A percentile compares a stretch with the other conserved stretches of the same genome.
These are phyloP conservation scores for Clonostachys rhizophaga DNA, from an alignment of 2,329 filamentous ascomycete genomes.

Conservation along the genomic window DNA sequence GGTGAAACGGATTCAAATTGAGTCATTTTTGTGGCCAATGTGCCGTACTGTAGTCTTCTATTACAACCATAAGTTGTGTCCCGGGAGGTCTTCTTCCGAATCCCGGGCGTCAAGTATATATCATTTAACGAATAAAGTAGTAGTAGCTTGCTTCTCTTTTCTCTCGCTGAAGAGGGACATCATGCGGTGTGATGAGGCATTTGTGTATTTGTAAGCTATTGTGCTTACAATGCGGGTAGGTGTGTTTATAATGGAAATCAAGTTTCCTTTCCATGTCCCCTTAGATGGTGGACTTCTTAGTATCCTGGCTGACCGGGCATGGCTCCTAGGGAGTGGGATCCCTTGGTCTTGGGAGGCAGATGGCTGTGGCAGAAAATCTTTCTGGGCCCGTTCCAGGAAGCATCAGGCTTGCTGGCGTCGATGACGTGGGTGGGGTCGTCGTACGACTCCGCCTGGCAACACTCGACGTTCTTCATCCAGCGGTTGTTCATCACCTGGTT, in stretches of 20 bases:
- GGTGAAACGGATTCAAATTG: no score
- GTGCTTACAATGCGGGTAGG: not conserved
- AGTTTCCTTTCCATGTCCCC: not conserved
- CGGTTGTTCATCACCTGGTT: constrained; percentile 63
- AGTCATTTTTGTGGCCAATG: no score
- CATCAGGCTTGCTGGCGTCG: constrained; percentile 55
- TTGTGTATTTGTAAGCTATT: not conserved
- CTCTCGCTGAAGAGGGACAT: not conserved
- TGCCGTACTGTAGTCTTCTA: no score
- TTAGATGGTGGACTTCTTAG: constrained; percentile 16
- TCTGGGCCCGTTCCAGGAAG: constrained; percentile 30
- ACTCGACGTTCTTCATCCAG: constrained; percentile 73
- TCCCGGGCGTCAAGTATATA: no score
- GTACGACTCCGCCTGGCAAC: constrained; percentile 70
- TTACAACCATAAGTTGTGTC: no score
- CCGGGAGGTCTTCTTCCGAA: no score
- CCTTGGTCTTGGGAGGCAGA: constrained; percentile 39
- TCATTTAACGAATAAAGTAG: no score
- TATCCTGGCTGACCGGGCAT: constrained; percentile 54
- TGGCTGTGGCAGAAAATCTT: constrained; percentile 58
- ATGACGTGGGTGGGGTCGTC: constrained; percentile 58
- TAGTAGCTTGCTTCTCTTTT: no score
- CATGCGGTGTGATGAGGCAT: not conserved
- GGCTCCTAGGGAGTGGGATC: constrained; percentile 44
- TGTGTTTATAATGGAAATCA: no score